Base-by-base conservation (phyloP, 345 rosid genomes). In the Geranium brycei region DNA sequence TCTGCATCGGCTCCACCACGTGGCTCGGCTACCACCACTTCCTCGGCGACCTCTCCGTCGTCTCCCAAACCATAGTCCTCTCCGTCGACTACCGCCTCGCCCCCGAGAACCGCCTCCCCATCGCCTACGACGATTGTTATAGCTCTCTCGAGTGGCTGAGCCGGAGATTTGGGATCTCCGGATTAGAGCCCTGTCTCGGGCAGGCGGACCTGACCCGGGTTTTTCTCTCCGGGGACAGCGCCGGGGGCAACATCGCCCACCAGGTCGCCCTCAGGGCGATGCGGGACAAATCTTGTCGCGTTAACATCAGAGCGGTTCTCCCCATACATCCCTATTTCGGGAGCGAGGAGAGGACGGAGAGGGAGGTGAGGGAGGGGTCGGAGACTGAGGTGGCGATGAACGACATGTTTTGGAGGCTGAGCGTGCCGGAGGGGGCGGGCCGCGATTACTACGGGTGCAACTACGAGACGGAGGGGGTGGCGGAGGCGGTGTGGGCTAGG, bases 1-100 rank as follows among this genome's bases (percentile, higher is more conserved):
- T 86, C 61, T 83, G 83, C 77, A 71, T 82, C 60, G 82, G 87
- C 62, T 84, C 84, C 13, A 83, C 85, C 59, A 74, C 81, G 0
- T 84, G 87, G 89, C 60, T 72, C 12, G 92, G 89, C 14, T 86
- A 80, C 83, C 89, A 82, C 59, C 79, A 74, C 47, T 86, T 83
- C 72, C 82, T 86, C 11, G 87, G 85, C n/a, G 84, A 79, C 64
- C 69, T 86, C 35, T 71, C 78, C 14, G 78, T 68, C 3, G 70
- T 28, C 14, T 76, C 80, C 12, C 70, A 61, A 17, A 66, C 76
- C 64, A 67, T 79, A 64, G 71, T 86, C 31, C 62, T 82, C 64
- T 80, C 89, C 0, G 66, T 86, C 8, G 89, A 82, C 74, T 86
- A 86, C 47, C 79, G 85, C 18, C 66, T 84, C 72, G 89, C 89